Evolutionary conservation across 495 filamentous ascomycete species (phyloP), one percentile per base, ranked within the genome.

Genomic region (Terfezia boudieri): DNA sequence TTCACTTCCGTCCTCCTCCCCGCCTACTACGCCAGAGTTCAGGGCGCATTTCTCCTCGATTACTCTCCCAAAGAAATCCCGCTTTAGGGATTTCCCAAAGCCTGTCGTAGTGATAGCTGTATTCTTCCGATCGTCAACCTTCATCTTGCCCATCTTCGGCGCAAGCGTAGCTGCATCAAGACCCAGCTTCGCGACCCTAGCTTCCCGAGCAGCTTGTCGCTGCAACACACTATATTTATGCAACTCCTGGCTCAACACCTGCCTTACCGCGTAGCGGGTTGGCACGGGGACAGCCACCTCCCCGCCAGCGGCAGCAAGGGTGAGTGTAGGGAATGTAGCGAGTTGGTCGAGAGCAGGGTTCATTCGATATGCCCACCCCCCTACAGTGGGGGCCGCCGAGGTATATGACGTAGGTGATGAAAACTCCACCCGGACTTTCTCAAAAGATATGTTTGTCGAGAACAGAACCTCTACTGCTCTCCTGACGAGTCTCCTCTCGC

Each of bases 161-260:
- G 65, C 67, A 8, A 26, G 57, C 22, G 55, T 56, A 9, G 54
- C 10, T 59, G 49, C 67, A 58, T 22, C 58, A 60, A 8, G 52
- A 62, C 41, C 64, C 65, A 51, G 69, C 71, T 17, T 65, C 61
- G 64, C 68, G 61, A 74, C 77, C 16, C 73, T 71, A 36, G 72
- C 73, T 67, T 77, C 78, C 36, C 76, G 65, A 4, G 74, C 68
- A 9, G 71, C 72, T 54, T 73, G 74, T 55, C 80, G 75, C 50
- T 77, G 81, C 56, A 76, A 68, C 9, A 74, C 62, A 4, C 76
- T 72, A 32, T 79, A 77, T 60, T 82, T 86, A 57, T 77, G 76
- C 57, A 86, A 82, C 64, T 94, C 88, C 60, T 87, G 82, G 59
- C 94, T 86, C 7, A 98, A 72, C 11, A 93, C 88, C 69, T 94